A percentile compares a stretch with the other conserved stretches of the same genome.
These are phyloP conservation scores for Theobroma cacao DNA, from an alignment of 345 rosid genomes.

Conservation along the genomic window DNA sequence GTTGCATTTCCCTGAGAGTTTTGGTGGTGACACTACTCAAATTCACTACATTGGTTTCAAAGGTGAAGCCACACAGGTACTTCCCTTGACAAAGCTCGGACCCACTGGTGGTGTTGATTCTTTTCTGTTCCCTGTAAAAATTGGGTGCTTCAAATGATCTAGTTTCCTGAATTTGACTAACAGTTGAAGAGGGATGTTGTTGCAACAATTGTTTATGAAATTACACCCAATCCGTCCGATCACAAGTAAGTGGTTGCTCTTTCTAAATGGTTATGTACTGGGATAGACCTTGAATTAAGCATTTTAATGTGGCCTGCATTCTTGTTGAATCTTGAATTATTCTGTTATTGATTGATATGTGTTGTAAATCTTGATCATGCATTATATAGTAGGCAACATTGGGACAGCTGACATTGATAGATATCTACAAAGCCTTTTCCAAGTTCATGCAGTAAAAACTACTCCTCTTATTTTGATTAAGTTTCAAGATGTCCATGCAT, in stretches of 20 bases:
- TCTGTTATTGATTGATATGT: not conserved
- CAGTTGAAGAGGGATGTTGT: constrained; percentile 94
- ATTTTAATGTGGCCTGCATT: not conserved
- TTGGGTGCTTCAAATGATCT: constrained; percentile 12
- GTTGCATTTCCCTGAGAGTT: constrained; percentile 92
- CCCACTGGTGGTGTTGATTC: not conserved
- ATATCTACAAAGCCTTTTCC: not conserved
- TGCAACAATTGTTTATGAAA: constrained; percentile 87
- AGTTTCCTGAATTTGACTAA: not conserved
- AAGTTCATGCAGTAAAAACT: no score
- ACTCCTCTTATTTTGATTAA: no score
- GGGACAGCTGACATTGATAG: not conserved
- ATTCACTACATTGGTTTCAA: constrained; percentile 89
- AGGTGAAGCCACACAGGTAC: constrained; percentile 98
- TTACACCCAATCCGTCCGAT: constrained; percentile 93
- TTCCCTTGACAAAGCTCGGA: constrained; percentile 10
- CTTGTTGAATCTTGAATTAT: not conserved
- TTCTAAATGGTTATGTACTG: not conserved
- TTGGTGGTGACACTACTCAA: constrained; percentile 76
- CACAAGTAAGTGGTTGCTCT: constrained; percentile 69
- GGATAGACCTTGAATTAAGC: not conserved
- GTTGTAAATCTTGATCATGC: not conserved
- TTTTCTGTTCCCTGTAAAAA: not conserved
- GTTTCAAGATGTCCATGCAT: no score
- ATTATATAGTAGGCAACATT: not conserved